Percentiles rank a stretch among this genome's conserved stretches.
phyloP scores from a whole-genome alignment of 495 filamentous ascomycete species.

The Hypomontagnella monticulosa region DNA sequence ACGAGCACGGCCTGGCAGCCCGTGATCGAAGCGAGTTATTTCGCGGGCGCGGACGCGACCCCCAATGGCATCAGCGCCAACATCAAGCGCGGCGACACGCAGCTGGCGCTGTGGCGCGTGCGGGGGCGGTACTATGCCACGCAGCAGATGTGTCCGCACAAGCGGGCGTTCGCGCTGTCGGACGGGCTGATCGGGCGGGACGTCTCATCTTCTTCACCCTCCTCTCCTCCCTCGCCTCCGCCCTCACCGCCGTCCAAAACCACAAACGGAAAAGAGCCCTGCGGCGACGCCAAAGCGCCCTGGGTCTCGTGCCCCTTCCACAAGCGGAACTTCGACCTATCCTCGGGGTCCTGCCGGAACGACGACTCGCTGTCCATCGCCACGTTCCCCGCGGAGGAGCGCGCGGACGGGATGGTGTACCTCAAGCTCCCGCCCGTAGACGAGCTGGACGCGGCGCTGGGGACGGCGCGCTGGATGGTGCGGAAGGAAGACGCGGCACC shows the following conservation, averaged over 20 bases:
- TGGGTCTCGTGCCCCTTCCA: constrained; percentile 93
- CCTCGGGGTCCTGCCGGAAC: constrained; percentile 77
- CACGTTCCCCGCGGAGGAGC: constrained; percentile 83
- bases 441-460: constrained; percentile 84
- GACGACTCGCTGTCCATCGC: constrained; percentile 83
- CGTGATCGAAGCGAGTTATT: constrained; percentile 76
- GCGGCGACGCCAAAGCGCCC: constrained; percentile 60
- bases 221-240: constrained; percentile 58
- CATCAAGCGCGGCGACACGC: constrained; percentile 89
- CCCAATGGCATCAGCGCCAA: constrained; percentile 76
- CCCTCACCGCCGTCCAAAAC: constrained; percentile 1
- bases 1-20: constrained; percentile 83
- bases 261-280: constrained; percentile 24
- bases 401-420: constrained; percentile 85
- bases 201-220: constrained; percentile 42
- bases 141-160: constrained; percentile 98
- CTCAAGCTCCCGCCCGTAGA: constrained; percentile 84
- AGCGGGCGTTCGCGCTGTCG: constrained; percentile 88
- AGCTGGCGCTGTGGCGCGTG: constrained; percentile 90
- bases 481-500: constrained; percentile 71
- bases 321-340: constrained; percentile 89
- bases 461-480: constrained; percentile 86
- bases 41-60: constrained; percentile 68
- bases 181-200: constrained; percentile 90
- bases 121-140: constrained; percentile 86